Conservation (phyloP, 169 alveolate species). For the Eimeria brunetti region DNA sequence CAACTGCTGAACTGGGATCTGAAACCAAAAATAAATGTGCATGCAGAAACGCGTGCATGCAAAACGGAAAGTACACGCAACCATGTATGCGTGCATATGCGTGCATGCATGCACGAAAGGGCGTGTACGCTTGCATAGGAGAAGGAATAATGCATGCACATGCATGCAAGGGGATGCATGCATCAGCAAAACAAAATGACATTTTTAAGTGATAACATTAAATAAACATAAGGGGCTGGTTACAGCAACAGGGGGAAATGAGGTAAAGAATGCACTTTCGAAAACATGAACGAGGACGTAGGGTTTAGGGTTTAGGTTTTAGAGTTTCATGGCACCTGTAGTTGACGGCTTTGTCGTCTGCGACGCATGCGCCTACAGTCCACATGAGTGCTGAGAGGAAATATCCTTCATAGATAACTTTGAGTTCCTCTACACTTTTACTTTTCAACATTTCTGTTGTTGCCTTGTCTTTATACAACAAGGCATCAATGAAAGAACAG, state of each 20-base stretch:
- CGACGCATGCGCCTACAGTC: slow-evolving; percentile 96
- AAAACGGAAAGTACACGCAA: neutral
- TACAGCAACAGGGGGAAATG: too few species aligned
- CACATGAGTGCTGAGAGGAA: slow-evolving; percentile 96
- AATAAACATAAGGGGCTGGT: too few species aligned
- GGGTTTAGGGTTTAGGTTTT: neutral
- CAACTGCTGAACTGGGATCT: slow-evolving; percentile 87
- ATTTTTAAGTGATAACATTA: too few species aligned
- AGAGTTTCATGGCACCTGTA: slow-evolving; percentile 69
- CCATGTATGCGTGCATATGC: too few species aligned
- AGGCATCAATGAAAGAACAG: slow-evolving; percentile 92
- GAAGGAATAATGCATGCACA: neutral
- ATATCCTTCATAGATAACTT: slow-evolving; percentile 95
- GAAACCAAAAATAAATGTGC: neutral
- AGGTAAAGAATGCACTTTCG: too few species aligned
- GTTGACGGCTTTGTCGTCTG: slow-evolving; percentile 92
- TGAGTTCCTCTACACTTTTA: slow-evolving; percentile 93
- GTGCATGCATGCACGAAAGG: neutral
- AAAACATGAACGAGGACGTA: neutral
- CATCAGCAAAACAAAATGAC: too few species aligned
- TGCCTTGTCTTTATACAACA: slow-evolving; percentile 89
- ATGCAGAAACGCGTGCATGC: neutral
- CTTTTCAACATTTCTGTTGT: slow-evolving; percentile 87
- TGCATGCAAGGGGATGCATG: too few species aligned
- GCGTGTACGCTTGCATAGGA: neutral